Conservation (phyloP, 345 rosid genomes). For the Gossypium sturtianum region DNA sequence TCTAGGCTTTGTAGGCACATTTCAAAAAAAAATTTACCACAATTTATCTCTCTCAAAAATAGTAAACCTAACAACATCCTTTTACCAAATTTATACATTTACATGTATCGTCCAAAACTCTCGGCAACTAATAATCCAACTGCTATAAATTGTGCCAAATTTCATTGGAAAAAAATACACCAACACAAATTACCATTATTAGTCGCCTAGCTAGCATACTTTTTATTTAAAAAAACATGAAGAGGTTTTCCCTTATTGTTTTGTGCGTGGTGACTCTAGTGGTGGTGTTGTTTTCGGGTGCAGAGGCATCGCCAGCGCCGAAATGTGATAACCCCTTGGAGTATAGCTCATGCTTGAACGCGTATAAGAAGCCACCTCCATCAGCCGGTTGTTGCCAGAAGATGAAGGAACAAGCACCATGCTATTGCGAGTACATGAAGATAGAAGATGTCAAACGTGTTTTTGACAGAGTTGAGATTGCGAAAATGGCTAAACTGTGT, state of each 20-base stretch:
- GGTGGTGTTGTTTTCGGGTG: neutral
- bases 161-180: no score
- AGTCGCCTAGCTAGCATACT: no score
- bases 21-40: no score
- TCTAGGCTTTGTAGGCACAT: no score
- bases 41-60: no score
- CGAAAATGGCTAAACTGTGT: neutral
- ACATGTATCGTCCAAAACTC: no score
- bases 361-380: neutral
- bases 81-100: no score
- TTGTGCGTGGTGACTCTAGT: neutral
- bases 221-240: neutral
- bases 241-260: neutral
- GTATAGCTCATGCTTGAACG: conserved; percentile 17
- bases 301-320: conserved; percentile 24
- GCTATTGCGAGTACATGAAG: neutral
- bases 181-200: no score
- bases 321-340: conserved; percentile 32
- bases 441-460: neutral
- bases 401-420: neutral
- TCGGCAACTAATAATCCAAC: no score
- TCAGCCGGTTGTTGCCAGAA: neutral
- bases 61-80: no score
- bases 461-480: neutral
- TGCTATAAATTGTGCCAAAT: no score